Base-by-base conservation (phyloP, 2,329 filamentous ascomycete species). In the Neocatenulostroma microsporum region DNA sequence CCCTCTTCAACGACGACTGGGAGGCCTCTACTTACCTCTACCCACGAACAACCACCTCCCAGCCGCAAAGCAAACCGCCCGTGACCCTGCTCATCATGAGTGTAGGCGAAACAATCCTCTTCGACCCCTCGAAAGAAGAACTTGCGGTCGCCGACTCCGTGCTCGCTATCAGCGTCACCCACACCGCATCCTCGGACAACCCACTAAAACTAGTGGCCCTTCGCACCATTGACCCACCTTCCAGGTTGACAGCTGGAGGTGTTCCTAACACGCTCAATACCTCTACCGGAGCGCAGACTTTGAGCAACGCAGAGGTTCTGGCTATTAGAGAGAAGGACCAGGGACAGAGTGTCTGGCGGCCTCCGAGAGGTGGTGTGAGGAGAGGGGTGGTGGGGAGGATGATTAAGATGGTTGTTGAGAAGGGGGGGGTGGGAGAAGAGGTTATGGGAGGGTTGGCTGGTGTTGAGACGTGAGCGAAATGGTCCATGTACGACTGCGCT, bases 1-100 rank as follows among this genome's bases (percentile, higher is more conserved):
- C 91, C 10, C 80, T 95, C 57, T 98, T 98, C 63, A 83, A 95
- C 66, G 91, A 98, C 64, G 91, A 98, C 66, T 98, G 91, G 91
- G 85, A 83, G 46, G 83, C 82, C 12, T 80, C 87, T 1, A 72
- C 77, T 13, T 80, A 78, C 39, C 68, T 98, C 20, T 98, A 93
- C 64, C 74, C 79, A 17, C 12, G 31, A 24, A 13, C 20, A 11
- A 34, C 41, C 57, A 62, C 33, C 18, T 11, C 53, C 50, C 48
- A 46, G 12, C 51, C 4, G 40, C 43, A n/a, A 36, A 27, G 45
- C 21, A 75, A 80, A 32, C 91, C 91, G 4, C 87, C 91, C 0
- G 76, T 98, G 38, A 95, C 89, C 3, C 73, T 98, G 14, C 80
- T 98, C 9, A 86, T 96, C 38, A 82, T 94, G 61, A 78, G 83